Evolutionary conservation across 2,329 filamentous ascomycete species (phyloP).

Genomic region (Sordariomycetes sp.): DNA sequence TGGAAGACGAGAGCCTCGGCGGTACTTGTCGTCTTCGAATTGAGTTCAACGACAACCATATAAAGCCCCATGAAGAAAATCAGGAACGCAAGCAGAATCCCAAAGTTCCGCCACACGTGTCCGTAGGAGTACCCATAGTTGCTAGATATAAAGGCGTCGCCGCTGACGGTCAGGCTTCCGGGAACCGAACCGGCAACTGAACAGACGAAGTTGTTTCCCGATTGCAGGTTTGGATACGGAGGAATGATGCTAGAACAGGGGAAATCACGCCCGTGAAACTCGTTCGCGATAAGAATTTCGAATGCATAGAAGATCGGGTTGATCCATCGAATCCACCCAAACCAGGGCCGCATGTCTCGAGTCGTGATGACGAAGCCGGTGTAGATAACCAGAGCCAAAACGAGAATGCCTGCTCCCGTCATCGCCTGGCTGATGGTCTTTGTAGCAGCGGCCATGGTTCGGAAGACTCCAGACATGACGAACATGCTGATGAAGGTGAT

Average conservation of each 20-base stretch:
- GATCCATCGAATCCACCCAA: conserved; percentile 67
- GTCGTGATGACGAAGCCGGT: conserved; percentile 47
- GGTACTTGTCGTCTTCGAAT: conserved; percentile 49
- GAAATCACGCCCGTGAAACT: conserved; percentile 52
- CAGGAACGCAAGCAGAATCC: conserved; percentile 56
- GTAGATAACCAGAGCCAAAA: conserved; percentile 50
- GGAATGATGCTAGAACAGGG: conserved; percentile 40
- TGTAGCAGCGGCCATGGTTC: conserved; percentile 63
- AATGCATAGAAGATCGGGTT: conserved; percentile 69
- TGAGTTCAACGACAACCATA: conserved; percentile 54
- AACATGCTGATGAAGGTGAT: conserved; percentile 60
- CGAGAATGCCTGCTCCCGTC: conserved; percentile 40
- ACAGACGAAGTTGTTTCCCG: conserved; percentile 42
- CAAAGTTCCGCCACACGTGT: conserved; percentile 60
- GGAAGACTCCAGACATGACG: conserved; percentile 68
- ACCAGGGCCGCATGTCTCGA: conserved; percentile 60
- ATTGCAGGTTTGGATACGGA: conserved; percentile 28
- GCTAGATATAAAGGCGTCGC: conserved; percentile 48
- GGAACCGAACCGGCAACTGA: conserved; percentile 42
- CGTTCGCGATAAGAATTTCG: conserved; percentile 64
- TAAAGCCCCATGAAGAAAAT: conserved; percentile 56
- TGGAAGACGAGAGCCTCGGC: conserved; percentile 64
- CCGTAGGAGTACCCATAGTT: conserved; percentile 48
- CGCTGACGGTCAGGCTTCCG: conserved; percentile 44
- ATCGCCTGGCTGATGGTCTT: conserved; percentile 53